Conservation (phyloP, 306 rosid species). For the Lagenaria siceraria region DNA sequence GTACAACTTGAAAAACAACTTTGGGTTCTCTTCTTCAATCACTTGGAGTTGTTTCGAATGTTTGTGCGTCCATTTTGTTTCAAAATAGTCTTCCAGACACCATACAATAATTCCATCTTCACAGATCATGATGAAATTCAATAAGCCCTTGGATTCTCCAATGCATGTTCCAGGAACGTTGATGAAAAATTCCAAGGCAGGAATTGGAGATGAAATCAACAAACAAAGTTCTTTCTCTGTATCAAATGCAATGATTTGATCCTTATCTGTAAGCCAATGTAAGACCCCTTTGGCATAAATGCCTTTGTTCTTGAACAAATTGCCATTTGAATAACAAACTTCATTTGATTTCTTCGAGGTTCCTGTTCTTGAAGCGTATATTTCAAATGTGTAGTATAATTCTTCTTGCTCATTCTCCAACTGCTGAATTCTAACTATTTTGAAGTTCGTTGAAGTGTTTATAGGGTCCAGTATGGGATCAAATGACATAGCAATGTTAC, state of each 20-base stretch:
- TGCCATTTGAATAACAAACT: constrained; percentile 13
- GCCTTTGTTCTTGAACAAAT: constrained; percentile 25
- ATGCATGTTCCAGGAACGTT: constrained; percentile 32
- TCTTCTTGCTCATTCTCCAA: constrained; percentile 11
- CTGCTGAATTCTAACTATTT: constrained; percentile 22
- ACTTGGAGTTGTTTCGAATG: constrained; percentile 21
- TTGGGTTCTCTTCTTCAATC: constrained; percentile 32
- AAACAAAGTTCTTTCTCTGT: constrained; percentile 33
- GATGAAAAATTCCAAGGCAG: constrained; percentile 11
- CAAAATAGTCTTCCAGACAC: constrained; percentile 45
- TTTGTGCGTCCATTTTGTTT: constrained; percentile 30
- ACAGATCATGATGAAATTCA: constrained; percentile 35
- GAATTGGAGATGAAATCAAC: constrained; percentile 36
- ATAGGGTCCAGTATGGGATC: constrained; percentile 18
- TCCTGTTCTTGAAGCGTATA: constrained; percentile 28
- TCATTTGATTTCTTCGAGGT: constrained; percentile 40
- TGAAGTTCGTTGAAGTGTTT: constrained; percentile 19
- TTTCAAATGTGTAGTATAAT: constrained; percentile 21
- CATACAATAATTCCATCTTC: constrained; percentile 49
- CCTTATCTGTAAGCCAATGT: constrained; percentile 45
- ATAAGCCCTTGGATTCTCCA: constrained; percentile 39
- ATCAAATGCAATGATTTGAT: constrained; percentile 33
- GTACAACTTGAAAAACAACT: constrained; percentile 20
- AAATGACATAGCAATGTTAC: constrained; percentile 26
- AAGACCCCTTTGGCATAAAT: constrained; percentile 24